Percentiles rank a stretch among this genome's conserved stretches.
These are phyloP conservation scores for Dryas octopetala DNA, from an alignment of 306 rosid species.

Conservation along the genomic window DNA sequence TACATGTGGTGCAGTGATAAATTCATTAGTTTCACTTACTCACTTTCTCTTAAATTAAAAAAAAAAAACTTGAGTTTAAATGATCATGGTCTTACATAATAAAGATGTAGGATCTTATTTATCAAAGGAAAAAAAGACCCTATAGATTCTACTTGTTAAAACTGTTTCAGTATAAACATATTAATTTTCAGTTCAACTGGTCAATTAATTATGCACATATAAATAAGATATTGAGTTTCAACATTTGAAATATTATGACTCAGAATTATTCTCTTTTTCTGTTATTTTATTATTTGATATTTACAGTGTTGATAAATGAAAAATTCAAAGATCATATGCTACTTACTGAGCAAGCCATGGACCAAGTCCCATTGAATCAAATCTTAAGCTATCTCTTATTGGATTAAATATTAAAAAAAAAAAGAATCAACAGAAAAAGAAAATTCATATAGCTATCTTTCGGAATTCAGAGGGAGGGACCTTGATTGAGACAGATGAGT, in stretches of 20 bases:
- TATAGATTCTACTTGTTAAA: background rate
- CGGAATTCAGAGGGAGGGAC: slow-evolving; percentile 20
- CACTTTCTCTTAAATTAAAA: background rate
- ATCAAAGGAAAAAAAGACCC: background rate
- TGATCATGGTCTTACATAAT: too few species aligned
- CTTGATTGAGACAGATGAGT: slow-evolving; percentile 35
- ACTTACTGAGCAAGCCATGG: background rate
- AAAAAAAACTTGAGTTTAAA: too few species aligned
- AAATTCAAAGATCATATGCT: background rate
- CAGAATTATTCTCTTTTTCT: background rate
- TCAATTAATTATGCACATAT: too few species aligned
- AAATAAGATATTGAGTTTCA: background rate
- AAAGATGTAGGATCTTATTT: background rate
- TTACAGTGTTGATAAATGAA: background rate
- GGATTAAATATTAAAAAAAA: background rate
- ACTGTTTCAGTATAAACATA: background rate
- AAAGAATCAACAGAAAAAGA: background rate
- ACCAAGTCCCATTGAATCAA: background rate
- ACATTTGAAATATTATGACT: background rate
- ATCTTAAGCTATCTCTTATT: background rate
- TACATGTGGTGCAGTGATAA: background rate
- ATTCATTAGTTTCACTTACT: background rate
- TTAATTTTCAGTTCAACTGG: background rate
- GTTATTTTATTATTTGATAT: background rate
- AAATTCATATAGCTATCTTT: slow-evolving; percentile 4